phyloP scores from a whole-genome alignment of 2,329 filamentous ascomycete species.

The Botrytis cinerea region DNA sequence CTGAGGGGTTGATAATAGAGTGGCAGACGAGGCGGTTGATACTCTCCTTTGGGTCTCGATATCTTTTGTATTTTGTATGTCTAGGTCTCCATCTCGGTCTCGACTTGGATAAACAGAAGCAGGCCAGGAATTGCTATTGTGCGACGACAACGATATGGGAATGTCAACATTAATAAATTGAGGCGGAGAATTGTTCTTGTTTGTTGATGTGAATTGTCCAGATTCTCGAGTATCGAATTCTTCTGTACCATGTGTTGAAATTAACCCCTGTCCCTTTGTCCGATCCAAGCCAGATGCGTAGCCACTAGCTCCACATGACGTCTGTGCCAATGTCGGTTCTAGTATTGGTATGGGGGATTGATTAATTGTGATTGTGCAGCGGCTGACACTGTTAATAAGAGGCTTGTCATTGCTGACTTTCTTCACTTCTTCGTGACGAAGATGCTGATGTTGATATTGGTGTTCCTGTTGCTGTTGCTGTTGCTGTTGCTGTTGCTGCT shows the following conservation, averaged over 20 bases:
- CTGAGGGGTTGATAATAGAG: neutral
- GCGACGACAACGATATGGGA: neutral
- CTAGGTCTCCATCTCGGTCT: neutral
- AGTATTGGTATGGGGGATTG: neutral
- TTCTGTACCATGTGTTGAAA: conserved; percentile 11
- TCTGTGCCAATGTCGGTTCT: conserved; percentile 4
- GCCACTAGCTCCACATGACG: conserved; percentile 12
- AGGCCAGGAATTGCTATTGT: neutral
- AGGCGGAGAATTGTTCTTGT: neutral
- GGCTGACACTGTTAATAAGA: neutral
- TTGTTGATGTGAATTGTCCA: neutral
- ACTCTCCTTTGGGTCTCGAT: neutral
- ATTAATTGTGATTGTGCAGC: neutral
- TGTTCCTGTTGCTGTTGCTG: neutral
- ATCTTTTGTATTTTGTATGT: neutral
- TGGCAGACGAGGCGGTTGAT: neutral
- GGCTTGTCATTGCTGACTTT: neutral
- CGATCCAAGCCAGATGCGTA: conserved; percentile 2
- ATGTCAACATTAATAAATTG: neutral
- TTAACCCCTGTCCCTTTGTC: conserved; percentile 21
- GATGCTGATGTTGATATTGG: neutral
- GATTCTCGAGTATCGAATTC: neutral
- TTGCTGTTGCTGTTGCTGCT: neutral
- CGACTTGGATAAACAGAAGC: neutral
- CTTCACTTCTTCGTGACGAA: neutral